Conservation (phyloP, 352 stramenopile genomes). For the Phytophthora crassamura region DNA sequence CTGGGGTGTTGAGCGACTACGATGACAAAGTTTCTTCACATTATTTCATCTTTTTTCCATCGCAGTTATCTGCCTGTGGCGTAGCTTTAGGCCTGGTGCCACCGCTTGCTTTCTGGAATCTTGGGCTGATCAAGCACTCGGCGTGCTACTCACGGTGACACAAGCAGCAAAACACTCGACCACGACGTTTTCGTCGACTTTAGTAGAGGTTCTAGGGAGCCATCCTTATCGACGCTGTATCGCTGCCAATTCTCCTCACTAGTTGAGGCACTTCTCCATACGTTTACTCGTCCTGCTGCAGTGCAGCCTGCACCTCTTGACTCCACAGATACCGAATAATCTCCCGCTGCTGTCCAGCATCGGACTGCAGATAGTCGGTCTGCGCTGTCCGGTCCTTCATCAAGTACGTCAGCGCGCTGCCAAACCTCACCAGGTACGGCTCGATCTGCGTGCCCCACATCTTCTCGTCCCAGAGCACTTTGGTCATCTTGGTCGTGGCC, state of each 20-base stretch:
- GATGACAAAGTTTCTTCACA: too few relatives aligned
- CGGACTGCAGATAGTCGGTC: constrained; percentile 53
- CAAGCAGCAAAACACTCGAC: too few relatives aligned
- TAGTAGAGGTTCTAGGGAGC: too few relatives aligned
- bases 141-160: too few relatives aligned
- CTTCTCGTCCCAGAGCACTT: constrained; percentile 63
- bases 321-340: constrained; percentile 82
- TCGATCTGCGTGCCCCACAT: constrained; percentile 77
- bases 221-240: too few relatives aligned
- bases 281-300: constrained; percentile 1
- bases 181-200: too few relatives aligned
- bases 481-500: constrained; percentile 73
- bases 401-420: constrained; percentile 73
- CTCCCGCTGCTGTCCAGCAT: constrained; percentile 57
- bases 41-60: too few relatives aligned
- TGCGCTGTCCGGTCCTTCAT: constrained; percentile 71
- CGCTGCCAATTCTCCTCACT: background rate
- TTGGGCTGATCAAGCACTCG: too few relatives aligned
- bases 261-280: background rate
- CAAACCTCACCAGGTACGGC: constrained; percentile 75
- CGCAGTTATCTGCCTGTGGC: too few relatives aligned
- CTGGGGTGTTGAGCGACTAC: too few relatives aligned
- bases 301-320: constrained; percentile 30
- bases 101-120: too few relatives aligned
- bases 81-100: too few relatives aligned